Conservation (phyloP, 352 stramenopile species). For the Pythium biforme region DNA sequence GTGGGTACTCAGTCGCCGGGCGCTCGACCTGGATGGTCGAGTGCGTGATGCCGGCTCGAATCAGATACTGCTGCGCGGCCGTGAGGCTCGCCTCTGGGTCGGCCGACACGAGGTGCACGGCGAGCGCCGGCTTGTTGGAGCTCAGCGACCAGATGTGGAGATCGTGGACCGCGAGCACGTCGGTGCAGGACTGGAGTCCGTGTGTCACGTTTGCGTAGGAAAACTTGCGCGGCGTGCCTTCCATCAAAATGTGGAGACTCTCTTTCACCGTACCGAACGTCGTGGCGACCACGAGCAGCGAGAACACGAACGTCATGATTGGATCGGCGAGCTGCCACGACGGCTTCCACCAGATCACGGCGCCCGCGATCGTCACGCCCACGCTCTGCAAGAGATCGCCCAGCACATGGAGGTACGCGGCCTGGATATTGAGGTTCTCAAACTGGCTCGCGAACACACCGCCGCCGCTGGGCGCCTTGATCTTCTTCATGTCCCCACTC, state of each 20-base stretch:
- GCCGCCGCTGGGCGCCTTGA: not conserved
- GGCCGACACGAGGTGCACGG: constrained; percentile 88
- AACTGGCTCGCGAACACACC: constrained; percentile 32
- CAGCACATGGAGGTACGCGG: constrained; percentile 96
- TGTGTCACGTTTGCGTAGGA: constrained; percentile 85
- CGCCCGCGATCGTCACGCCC: constrained; percentile 93
- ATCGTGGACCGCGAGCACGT: constrained; percentile 94
- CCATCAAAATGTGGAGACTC: constrained; percentile 94
- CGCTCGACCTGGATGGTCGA: constrained; percentile 17
- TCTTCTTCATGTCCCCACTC: not conserved
- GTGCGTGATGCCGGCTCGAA: constrained; percentile 23
- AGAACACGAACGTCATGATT: constrained; percentile 97
- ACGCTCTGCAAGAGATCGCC: constrained; percentile 96
- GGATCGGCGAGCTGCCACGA: constrained; percentile 95
- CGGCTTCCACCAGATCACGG: constrained; percentile 96
- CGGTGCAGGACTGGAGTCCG: constrained; percentile 64
- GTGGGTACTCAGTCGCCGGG: constrained; percentile 4
- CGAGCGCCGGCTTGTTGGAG: constrained; percentile 86
- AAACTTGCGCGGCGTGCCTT: constrained; percentile 88
- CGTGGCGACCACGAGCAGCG: constrained; percentile 91
- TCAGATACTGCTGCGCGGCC: constrained; percentile 62
- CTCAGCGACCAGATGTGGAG: constrained; percentile 98
- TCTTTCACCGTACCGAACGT: constrained; percentile 89
- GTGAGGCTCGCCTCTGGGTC: constrained; percentile 62
- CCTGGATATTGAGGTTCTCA: constrained; percentile 94